These are phyloP conservation scores for Trichoderma sp. DNA, from an alignment of 2,329 filamentous ascomycete genomes.

Conservation along the genomic window DNA sequence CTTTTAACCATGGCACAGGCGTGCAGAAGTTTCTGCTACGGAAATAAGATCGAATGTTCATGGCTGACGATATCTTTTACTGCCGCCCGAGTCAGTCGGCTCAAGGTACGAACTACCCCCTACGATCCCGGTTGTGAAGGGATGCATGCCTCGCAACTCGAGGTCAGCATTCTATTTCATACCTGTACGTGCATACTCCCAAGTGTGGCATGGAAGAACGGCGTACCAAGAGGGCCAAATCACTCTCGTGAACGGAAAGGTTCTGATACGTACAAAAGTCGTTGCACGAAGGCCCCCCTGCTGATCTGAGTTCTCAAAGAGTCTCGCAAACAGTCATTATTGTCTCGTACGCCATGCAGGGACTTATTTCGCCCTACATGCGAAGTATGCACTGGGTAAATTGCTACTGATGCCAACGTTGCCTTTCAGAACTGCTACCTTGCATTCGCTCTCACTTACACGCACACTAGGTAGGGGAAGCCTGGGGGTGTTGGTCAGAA, in stretches of 20 bases:
- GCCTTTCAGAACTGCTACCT: constrained; percentile 1
- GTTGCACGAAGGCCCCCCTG: no score
- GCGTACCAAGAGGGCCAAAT: background rate
- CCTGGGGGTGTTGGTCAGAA: background rate
- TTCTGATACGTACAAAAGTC: no score
- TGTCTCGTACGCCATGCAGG: background rate
- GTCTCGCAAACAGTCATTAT: background rate
- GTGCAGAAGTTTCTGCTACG: constrained; percentile 13
- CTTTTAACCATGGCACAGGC: constrained; percentile 4
- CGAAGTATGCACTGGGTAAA: background rate
- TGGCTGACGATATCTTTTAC: background rate
- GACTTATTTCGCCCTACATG: background rate
- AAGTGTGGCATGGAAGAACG: background rate
- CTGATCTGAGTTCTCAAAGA: background rate
- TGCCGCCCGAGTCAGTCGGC: no score
- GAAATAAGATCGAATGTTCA: constrained; percentile 9
- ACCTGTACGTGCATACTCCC: no score
- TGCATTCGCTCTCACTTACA: background rate
- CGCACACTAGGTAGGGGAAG: no score
- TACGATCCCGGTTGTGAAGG: no score
- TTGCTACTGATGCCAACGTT: background rate
- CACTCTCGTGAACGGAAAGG: background rate
- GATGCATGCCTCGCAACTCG: no score
- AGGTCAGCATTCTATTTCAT: no score
- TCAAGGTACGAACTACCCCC: no score